These are phyloP conservation scores for Venturia aucupariae DNA, from an alignment of 2,329 filamentous ascomycete genomes.

Conservation along the genomic window DNA sequence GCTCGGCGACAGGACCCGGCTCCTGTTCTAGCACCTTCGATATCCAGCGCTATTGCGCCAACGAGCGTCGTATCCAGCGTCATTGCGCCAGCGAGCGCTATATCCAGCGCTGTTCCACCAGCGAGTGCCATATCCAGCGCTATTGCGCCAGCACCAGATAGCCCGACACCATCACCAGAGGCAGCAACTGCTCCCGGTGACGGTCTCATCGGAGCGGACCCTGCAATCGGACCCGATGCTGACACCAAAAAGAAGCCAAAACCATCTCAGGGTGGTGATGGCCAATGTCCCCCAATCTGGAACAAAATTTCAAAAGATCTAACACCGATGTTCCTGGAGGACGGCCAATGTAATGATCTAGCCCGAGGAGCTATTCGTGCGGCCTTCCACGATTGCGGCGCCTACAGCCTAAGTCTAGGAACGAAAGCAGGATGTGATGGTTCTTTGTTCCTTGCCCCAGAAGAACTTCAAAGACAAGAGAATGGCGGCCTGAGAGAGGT, in stretches of 20 bases:
- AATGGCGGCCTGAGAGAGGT: slow-evolving; percentile 39
- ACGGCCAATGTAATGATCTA: slow-evolving; percentile 7
- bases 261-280: not conserved
- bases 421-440: slow-evolving; percentile 30
- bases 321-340: not conserved
- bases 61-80: not conserved
- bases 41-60: no score
- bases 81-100: not conserved
- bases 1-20: slow-evolving; percentile 4
- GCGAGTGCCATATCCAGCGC: not conserved
- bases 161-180: not conserved
- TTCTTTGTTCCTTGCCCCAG: slow-evolving; percentile 29
- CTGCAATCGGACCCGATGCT: not conserved
- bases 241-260: slow-evolving; percentile 1
- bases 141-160: not conserved
- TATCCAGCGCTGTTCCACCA: no score
- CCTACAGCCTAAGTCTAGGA: slow-evolving; percentile 15
- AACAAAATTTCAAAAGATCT: not conserved
- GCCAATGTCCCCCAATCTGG: slow-evolving; percentile 10
- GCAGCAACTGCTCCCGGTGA: not conserved
- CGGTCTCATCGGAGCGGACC: not conserved
- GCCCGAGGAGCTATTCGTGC: slow-evolving; percentile 27
- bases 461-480: slow-evolving; percentile 28
- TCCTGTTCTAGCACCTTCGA: not conserved
- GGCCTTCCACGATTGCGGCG: slow-evolving; percentile 28